Conservation (phyloP, 108 stramenopile species). For the Conticribra weissflogii region DNA sequence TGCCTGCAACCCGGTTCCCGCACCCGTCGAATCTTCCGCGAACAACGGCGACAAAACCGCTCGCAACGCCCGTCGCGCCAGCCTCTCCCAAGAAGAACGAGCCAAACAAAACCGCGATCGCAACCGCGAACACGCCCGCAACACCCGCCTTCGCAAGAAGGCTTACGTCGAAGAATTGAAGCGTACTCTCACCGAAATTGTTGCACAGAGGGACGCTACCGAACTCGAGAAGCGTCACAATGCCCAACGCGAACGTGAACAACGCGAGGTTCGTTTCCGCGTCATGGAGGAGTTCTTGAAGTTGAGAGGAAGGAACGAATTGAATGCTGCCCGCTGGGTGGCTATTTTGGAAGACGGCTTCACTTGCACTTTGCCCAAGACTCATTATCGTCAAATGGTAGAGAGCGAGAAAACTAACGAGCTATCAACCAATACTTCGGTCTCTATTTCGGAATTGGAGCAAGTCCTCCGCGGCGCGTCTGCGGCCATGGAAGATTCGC, state of each 20-base stretch:
- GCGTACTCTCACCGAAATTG: constrained; percentile 82
- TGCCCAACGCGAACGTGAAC: constrained; percentile 74
- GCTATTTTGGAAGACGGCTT: constrained; percentile 86
- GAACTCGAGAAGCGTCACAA: constrained; percentile 69
- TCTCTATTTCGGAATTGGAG: constrained; percentile 31
- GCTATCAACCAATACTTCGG: constrained; percentile 1
- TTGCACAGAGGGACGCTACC: constrained; percentile 75
- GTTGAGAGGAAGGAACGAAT: constrained; percentile 73
- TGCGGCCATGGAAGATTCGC: constrained; percentile 76
- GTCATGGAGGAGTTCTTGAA: constrained; percentile 88
- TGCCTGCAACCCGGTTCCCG: constrained; percentile 60
- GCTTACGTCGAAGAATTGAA: constrained; percentile 95
- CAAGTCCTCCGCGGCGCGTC: constrained; percentile 65
- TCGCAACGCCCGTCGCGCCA: constrained; percentile 67
- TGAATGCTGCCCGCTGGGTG: constrained; percentile 74
- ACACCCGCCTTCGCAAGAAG: constrained; percentile 92
- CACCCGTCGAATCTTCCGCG: constrained; percentile 14
- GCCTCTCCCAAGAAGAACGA: constrained; percentile 85
- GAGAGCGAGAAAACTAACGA: constrained; percentile 14
- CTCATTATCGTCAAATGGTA: constrained; percentile 69
- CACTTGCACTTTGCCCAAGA: constrained; percentile 70
- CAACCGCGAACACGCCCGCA: constrained; percentile 93
- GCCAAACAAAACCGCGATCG: constrained; percentile 91
- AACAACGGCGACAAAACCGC: constrained; percentile 58
- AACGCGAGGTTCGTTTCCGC: constrained; percentile 81